Conservation (phyloP, 2,329 filamentous ascomycete species). For the Aspergillus chevalieri region DNA sequence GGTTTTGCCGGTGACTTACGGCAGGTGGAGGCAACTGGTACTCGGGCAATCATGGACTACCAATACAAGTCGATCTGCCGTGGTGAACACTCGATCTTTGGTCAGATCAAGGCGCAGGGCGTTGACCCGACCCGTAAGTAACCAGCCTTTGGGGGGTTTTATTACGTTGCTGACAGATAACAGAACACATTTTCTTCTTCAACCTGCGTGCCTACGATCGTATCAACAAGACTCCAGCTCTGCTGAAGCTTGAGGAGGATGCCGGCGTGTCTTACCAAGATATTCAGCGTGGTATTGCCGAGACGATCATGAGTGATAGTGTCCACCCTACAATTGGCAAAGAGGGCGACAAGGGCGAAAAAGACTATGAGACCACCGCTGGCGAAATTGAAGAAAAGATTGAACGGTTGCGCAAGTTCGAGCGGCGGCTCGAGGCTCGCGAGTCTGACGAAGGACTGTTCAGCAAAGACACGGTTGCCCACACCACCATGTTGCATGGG, state of each 20-base stretch:
- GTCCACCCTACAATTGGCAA: constrained; percentile 49
- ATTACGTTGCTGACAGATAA: constrained; percentile 7
- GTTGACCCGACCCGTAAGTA: constrained; percentile 58
- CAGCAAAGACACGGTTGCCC: constrained; percentile 56
- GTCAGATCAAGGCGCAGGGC: constrained; percentile 64
- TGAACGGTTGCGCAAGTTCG: constrained; percentile 27
- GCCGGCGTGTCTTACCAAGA: constrained; percentile 81
- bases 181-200: constrained; percentile 82
- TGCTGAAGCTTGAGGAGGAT: constrained; percentile 69
- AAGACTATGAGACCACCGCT: constrained; percentile 29
- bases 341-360: constrained; percentile 43
- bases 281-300: constrained; percentile 78
- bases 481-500: constrained; percentile 73
- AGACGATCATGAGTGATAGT: constrained; percentile 75
- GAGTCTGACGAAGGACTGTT: constrained; percentile 15
- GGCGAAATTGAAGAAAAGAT: constrained; percentile 37
- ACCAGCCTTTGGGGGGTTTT: not conserved
- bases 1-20: constrained; percentile 90
- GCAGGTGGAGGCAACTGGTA: constrained; percentile 75
- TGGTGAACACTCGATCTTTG: constrained; percentile 86
- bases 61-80: constrained; percentile 95
- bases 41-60: constrained; percentile 94
- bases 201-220: constrained; percentile 91
- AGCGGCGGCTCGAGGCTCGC: constrained; percentile 15
- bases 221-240: constrained; percentile 70